Base-by-base conservation (phyloP, 148 eudicot genomes). In the Persicaria tinctoria region DNA sequence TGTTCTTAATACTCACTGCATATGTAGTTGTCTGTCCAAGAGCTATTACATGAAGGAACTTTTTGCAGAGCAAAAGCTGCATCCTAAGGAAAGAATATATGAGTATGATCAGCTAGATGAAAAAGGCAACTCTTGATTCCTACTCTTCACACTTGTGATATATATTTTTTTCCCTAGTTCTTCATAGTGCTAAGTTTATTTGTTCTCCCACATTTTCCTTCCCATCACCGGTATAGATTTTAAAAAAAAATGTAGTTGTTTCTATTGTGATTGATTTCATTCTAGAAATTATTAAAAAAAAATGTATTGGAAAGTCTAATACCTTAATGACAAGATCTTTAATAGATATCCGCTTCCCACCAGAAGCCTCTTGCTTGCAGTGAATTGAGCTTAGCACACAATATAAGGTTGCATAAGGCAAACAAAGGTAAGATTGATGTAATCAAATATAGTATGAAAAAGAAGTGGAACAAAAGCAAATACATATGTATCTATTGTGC, bases 251-350 rank as follows among this genome's bases (percentile, higher is more conserved):
- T 41, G n/a, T 5, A 64, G 44, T 4, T 62, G 68, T 1, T 64
- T 17, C 46, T 32, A 64, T 32, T 64, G 47, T 38, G 47, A 17
- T 7, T 13, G 41, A 41, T 32, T 41, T n/a, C 70, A 27, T 63
- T 41, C 47, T 11, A 10, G 13, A 0, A 23, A 38, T 41, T 1
- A 41, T 11, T n/a, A 18, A 27, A 18, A 27, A 18, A 41, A 41
- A 3, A 13, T 32, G 18, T 46, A 41, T 47, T 16, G 11, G 53
- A 59, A 59, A 68, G 12, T 14, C 49, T 4, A 23, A 75, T 86
- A 92, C 99, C 99, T 96, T 96, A 71, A 96, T 89, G 32, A 96
- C 99, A 82, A 92, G 97, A 84, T 96, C 99, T 70, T 92, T 96
- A 51, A 96, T 81, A 56, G 97, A 23, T 23, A 23, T 23, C 27